Evolutionary conservation across 176 grass and related monocot species (phyloP), one percentile per base, ranked within the genome.

Genomic region (Melocanna baccifera): DNA sequence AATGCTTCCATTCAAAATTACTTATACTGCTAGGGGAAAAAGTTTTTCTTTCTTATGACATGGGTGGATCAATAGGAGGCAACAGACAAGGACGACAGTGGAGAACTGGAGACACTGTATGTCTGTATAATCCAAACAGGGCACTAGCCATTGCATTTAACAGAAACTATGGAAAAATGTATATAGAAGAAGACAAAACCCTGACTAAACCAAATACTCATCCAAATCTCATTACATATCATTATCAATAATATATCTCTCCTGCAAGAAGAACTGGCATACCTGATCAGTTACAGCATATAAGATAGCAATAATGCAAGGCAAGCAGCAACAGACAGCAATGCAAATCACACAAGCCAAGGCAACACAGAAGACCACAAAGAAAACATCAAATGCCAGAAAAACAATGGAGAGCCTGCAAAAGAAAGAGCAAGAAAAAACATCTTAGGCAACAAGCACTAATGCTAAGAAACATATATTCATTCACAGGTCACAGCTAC

Each of bases 231-330:
- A 83, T 12, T 46, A 63, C 55, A 74, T 26, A 1, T 26, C 4
- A 61, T 59, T 47, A 12, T 43, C 6, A 47, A 30, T 34, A 70
- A 28, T 6, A 46, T 32, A 68, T 28, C 16, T 48, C 14, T 64
- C 50, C 66, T 63, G 40, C 42, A 78, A 74, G 6, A 64, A 53
- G 25, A 86, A 65, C 22, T 57, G 39, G 41, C 76, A 76, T 92
- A 98, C 96, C 93, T 98, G 96, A 90, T 98, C 93, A 56, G 91
- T 91, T 55, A 98, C 93, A 87, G 93, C 93, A 87, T 98, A 98
- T 45, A 98, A 86, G 56, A 98, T 90, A 50, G 96, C 96, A 89
- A 98, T 98, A 83, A 98, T 98, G 86, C 96, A 98, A 36, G 96
- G 96, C 23, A 98, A 83, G 80, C 93, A 98, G 80, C 96, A 98